Conservation (phyloP, 164 flowering plant species). For the Cinnamomum micranthum region DNA sequence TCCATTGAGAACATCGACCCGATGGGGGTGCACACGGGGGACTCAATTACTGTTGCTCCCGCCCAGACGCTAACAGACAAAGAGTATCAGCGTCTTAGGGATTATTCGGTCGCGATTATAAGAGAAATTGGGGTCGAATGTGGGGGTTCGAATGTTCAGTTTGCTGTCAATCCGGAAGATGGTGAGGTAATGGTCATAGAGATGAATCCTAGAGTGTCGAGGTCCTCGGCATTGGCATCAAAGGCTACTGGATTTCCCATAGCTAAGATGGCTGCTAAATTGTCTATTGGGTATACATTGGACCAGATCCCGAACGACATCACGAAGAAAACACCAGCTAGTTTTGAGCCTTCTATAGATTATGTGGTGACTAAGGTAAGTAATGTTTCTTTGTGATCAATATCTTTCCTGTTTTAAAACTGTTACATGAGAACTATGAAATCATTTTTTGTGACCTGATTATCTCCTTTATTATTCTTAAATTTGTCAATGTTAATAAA, state of each 20-base stretch:
- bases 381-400: conserved; percentile 6
- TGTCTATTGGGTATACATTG: conserved; percentile 83
- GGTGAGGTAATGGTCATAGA: conserved; percentile 99
- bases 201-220: conserved; percentile 97
- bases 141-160: conserved; percentile 98
- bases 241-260: conserved; percentile 99
- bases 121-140: conserved; percentile 98
- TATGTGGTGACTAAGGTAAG: conserved; percentile 94
- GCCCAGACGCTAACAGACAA: conserved; percentile 94
- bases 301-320: conserved; percentile 96
- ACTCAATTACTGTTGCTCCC: conserved; percentile 94
- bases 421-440: background rate
- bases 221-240: conserved; percentile 96
- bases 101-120: conserved; percentile 83
- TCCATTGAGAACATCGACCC: conserved; percentile 95
- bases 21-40: conserved; percentile 96
- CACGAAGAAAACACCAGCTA: conserved; percentile 94
- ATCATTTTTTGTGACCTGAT: background rate
- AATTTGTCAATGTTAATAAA: background rate
- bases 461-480: background rate
- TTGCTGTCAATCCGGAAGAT: conserved; percentile 85
- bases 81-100: conserved; percentile 92
- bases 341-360: conserved; percentile 98
- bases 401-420: too few relatives aligned
- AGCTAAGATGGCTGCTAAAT: conserved; percentile 96